phyloP scores from a whole-genome alignment of 768 basidiomycete species.

The Calocera cornea region DNA sequence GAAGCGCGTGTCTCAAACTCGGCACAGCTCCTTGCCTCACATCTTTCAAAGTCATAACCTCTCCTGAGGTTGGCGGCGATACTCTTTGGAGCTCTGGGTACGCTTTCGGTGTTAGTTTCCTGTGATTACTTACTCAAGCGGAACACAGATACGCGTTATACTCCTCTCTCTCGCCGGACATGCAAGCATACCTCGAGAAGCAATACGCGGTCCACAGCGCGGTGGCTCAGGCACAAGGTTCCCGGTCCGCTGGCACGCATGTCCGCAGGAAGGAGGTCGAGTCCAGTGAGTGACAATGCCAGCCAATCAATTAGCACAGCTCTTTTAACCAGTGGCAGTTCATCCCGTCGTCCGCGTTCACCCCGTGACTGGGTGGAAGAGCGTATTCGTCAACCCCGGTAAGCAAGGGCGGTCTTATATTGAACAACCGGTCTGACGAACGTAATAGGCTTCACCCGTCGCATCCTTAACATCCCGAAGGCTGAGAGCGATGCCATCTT shows the following conservation, averaged over 20 bases:
- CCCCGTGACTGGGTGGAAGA: constrained; percentile 75
- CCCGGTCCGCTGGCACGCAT: constrained; percentile 51
- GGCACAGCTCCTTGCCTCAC: constrained; percentile 63
- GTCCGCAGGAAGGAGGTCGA: constrained; percentile 59
- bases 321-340: constrained; percentile 21
- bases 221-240: constrained; percentile 62
- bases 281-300: constrained; percentile 19
- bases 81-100: constrained; percentile 72
- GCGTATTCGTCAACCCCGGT: constrained; percentile 69
- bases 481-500: constrained; percentile 66
- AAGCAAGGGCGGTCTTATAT: constrained; percentile 11
- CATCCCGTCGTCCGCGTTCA: constrained; percentile 78
- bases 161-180: constrained; percentile 59
- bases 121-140: background rate
- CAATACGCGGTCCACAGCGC: constrained; percentile 62
- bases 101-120: constrained; percentile 14
- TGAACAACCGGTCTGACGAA: background rate
- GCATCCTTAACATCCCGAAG: constrained; percentile 66
- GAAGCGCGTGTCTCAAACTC: background rate
- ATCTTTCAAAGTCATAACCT: constrained; percentile 58
- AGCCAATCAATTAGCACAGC: constrained; percentile 12
- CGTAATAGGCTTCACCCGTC: constrained; percentile 54
- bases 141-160: constrained; percentile 58
- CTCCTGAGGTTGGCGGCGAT: constrained; percentile 61
- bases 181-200: constrained; percentile 66